Conservation (phyloP, 2,329 filamentous ascomycete genomes). For the Aspergillus luchuensis region DNA sequence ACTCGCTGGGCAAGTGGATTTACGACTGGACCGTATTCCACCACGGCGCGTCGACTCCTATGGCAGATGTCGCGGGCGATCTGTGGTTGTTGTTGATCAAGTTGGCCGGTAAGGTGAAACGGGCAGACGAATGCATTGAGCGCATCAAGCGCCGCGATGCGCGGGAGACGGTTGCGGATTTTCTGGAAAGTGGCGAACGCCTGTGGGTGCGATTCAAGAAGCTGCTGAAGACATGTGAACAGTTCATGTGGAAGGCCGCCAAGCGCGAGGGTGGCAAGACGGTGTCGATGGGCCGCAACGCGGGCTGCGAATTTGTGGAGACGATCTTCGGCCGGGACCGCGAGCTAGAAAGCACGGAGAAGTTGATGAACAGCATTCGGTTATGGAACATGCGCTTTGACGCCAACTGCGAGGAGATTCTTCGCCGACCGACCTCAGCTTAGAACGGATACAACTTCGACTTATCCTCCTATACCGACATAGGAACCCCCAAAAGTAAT, state of each 20-base stretch:
- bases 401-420: constrained; percentile 90
- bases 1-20: constrained; percentile 98
- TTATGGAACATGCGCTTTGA: constrained; percentile 94
- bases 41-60: constrained; percentile 76
- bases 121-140: constrained; percentile 74
- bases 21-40: constrained; percentile 98
- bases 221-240: constrained; percentile 87
- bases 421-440: constrained; percentile 56
- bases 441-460: constrained; percentile 24
- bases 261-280: constrained; percentile 70
- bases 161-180: constrained; percentile 81
- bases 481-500: constrained; percentile 12
- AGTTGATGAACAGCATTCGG: constrained; percentile 84
- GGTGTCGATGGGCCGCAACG: constrained; percentile 81
- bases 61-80: constrained; percentile 89
- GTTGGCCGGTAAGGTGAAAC: constrained; percentile 89
- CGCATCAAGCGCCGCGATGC: constrained; percentile 73
- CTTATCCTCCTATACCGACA: not conserved
- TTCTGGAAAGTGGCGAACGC: constrained; percentile 84
- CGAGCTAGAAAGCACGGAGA: constrained; percentile 86
- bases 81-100: constrained; percentile 95
- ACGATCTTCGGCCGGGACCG: constrained; percentile 91
- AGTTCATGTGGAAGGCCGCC: constrained; percentile 89
- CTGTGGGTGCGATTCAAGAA: constrained; percentile 82
- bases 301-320: constrained; percentile 92